These are phyloP conservation scores for Fusarium sp. DNA, from an alignment of 2,329 filamentous ascomycete genomes.

Conservation along the genomic window DNA sequence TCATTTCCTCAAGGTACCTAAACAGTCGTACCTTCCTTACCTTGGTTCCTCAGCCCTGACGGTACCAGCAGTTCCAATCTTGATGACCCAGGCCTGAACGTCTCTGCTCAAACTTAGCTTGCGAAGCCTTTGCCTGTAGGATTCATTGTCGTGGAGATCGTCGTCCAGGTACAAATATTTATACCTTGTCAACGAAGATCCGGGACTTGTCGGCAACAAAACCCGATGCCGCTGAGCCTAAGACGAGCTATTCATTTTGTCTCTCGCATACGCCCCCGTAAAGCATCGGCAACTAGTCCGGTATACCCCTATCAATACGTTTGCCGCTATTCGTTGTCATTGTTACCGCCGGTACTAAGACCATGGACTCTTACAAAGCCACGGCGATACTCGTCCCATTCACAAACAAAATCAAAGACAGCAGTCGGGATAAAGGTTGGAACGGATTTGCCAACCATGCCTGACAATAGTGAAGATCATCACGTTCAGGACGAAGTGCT, in stretches of 20 bases:
- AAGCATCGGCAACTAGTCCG: slow-evolving; percentile 17
- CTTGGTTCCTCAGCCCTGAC: background rate
- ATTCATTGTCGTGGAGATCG: slow-evolving; percentile 20
- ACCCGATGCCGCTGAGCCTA: slow-evolving; percentile 34
- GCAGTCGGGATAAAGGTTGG: background rate
- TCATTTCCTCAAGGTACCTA: too few relatives aligned
- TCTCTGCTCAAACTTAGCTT: slow-evolving; percentile 1
- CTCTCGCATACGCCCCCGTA: slow-evolving; percentile 17
- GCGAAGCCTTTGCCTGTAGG: background rate
- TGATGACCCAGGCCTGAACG: background rate
- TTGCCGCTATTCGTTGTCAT: slow-evolving; percentile 7
- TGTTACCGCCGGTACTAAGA: slow-evolving; percentile 3
- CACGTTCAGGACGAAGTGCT: slow-evolving; percentile 66
- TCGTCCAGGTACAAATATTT: slow-evolving; percentile 15
- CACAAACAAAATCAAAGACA: slow-evolving; percentile 5
- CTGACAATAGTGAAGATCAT: slow-evolving; percentile 33
- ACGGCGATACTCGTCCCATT: slow-evolving; percentile 12
- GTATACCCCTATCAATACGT: slow-evolving; percentile 8
- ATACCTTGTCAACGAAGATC: slow-evolving; percentile 10
- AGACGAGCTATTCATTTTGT: slow-evolving; percentile 27
- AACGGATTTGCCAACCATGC: slow-evolving; percentile 21
- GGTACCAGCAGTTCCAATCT: slow-evolving; percentile 1
- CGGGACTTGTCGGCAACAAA: slow-evolving; percentile 20
- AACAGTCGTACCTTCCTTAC: background rate
- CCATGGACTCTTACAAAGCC: background rate